phyloP scores from a whole-genome alignment of 2,329 filamentous ascomycete genomes.

The Colletotrichum musae region DNA sequence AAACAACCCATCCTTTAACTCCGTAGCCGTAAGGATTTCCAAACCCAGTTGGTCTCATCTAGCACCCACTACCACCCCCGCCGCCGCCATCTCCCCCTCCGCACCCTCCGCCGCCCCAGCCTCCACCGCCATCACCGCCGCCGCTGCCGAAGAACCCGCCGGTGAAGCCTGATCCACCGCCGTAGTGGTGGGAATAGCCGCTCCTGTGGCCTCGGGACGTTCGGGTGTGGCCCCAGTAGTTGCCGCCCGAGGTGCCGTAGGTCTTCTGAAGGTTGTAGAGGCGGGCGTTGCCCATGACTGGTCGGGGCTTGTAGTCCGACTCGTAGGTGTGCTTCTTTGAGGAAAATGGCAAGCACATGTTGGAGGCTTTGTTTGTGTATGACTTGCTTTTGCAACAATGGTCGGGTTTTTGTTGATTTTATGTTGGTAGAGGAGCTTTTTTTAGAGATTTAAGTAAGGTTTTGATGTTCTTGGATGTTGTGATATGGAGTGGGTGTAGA shows the following conservation, averaged over 20 bases:
- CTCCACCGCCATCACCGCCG: not conserved
- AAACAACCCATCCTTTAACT: not conserved
- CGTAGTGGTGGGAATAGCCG: not conserved
- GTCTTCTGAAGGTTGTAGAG: not conserved
- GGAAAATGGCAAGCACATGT: conserved; percentile 24
- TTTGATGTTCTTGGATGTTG: no score
- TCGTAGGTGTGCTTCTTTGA: conserved; percentile 1
- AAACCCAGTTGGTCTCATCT: not conserved
- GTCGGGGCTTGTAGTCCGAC: not conserved
- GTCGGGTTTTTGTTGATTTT: not conserved
- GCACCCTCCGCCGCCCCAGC: not conserved
- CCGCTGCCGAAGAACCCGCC: not conserved
- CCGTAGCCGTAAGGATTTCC: not conserved
- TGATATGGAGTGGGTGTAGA: not conserved
- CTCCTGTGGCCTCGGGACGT: not conserved
- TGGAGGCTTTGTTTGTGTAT: not conserved
- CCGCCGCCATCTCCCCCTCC: not conserved
- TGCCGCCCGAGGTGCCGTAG: not conserved
- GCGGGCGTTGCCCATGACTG: not conserved
- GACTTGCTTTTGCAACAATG: not conserved
- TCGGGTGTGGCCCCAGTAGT: not conserved
- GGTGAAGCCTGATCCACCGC: not conserved
- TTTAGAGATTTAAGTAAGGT: no score
- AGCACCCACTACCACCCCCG: conserved; percentile 6
- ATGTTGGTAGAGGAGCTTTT: no score